phyloP scores from a whole-genome alignment of 331 rosid genomes.

The Cydonia oblonga region DNA sequence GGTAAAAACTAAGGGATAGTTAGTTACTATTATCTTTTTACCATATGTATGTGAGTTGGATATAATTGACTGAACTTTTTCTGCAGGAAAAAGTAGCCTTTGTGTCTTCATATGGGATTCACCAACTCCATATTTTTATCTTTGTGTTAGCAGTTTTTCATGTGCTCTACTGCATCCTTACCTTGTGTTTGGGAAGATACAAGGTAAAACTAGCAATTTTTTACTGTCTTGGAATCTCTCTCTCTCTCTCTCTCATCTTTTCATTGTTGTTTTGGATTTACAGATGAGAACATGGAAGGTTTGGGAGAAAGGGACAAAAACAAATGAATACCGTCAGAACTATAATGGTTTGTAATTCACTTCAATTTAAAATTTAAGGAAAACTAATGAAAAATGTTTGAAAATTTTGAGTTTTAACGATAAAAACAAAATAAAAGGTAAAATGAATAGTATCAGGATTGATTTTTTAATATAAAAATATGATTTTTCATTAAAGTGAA shows the following conservation, averaged over 20 bases:
- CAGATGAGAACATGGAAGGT: conserved; percentile 60
- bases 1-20: conserved; percentile 6
- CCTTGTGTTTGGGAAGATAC: conserved; percentile 50
- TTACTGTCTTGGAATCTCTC: background rate
- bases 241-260: background rate
- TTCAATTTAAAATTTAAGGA: too few relatives aligned
- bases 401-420: too few relatives aligned
- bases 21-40: background rate
- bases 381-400: too few relatives aligned
- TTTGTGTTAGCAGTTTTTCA: conserved; percentile 64
- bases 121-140: conserved; percentile 81
- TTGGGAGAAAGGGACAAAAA: conserved; percentile 58
- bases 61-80: background rate
- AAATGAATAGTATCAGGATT: too few relatives aligned
- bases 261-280: conserved; percentile 5
- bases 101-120: conserved; percentile 74
- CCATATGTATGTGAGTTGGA: background rate
- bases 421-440: too few relatives aligned
- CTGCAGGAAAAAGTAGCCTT: conserved; percentile 71
- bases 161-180: conserved; percentile 55
- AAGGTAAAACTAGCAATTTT: conserved; percentile 33
- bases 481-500: too few relatives aligned
- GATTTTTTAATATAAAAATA: too few relatives aligned
- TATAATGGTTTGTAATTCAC: conserved; percentile 25
- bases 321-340: conserved; percentile 30